Evolutionary conservation across 768 basidiomycete species (phyloP), one percentile per base, ranked within the genome.

Genomic region (Ramaria sp.): DNA sequence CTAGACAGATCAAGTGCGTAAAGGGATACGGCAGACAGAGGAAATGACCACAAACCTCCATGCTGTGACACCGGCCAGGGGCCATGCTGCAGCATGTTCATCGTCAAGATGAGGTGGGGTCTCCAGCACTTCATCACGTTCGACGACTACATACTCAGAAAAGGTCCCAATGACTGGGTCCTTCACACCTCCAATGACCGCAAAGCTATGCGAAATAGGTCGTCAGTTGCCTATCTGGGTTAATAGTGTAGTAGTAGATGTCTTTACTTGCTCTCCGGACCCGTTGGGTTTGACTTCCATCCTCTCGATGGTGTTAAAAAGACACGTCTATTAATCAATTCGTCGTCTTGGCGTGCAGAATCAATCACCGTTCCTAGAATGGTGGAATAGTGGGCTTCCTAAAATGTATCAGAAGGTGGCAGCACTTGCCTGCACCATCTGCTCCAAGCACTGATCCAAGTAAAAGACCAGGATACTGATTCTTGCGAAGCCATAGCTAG

Each of bases 221-320:
- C 7, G 60, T 60, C 17, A 13, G 34, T 37, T 13, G 24, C 10
- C 7, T 54, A 17, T 12, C 60, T 3, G 30, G 31, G 7, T 27
- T 30, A 45, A 19, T 6, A 33, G 37, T 33, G 52, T 33, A 51
- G 17, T 30, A 11, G 7, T 34, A 53, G 27, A 58, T 37, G 46
- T 52, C 62, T 76, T 53, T 62, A 87, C 87, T 67, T 70, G 11
- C 73, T 72, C 70, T 90, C 88, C 2, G 88, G 89, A 0, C 77
- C 81, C 15, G 78, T 72, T 1, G 81, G 82, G 59, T 80, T 70
- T 27, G 66, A 73, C 61, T 84, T 75, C 88, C 88, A 91, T n/a
- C 88, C 88, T 4, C 82, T 80, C 68, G 75, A 80, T 1, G 88
- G 88, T 1, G 75, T 75, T n/a, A 91, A 73, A 67, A 91, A 88